phyloP scores from a whole-genome alignment of 2,329 filamentous ascomycete genomes.

The Didymella exigua region DNA sequence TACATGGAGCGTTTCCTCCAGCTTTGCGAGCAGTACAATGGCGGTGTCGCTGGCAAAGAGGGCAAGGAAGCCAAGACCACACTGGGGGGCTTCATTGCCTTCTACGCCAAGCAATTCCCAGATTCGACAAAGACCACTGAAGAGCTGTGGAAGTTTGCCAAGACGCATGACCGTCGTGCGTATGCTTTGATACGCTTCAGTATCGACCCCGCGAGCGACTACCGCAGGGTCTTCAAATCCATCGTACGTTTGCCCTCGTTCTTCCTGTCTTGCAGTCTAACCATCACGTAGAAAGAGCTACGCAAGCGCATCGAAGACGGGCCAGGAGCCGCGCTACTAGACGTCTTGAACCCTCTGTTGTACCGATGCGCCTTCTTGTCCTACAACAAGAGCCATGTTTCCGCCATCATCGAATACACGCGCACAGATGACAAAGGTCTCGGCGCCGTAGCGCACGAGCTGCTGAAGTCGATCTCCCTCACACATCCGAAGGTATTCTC shows the following conservation, averaged over 20 bases:
- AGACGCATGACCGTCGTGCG: constrained; percentile 83
- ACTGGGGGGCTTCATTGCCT: constrained; percentile 74
- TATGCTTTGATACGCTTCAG: constrained; percentile 90
- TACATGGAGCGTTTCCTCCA: constrained; percentile 78
- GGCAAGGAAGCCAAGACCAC: constrained; percentile 69
- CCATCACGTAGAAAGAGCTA: constrained; percentile 68
- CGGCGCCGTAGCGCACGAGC: constrained; percentile 79
- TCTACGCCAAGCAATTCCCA: constrained; percentile 75
- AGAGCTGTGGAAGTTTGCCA: constrained; percentile 89
- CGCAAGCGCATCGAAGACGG: constrained; percentile 77
- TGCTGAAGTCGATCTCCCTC: constrained; percentile 90
- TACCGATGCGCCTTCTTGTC: constrained; percentile 84
- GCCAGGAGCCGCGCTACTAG: constrained; percentile 68
- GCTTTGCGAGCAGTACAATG: constrained; percentile 88
- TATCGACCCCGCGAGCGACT: constrained; percentile 84
- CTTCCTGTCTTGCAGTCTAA: constrained; percentile 13
- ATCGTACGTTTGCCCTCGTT: constrained; percentile 54
- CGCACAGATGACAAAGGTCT: constrained; percentile 81
- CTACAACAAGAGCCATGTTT: constrained; percentile 93
- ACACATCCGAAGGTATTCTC: constrained; percentile 90
- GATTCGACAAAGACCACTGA: constrained; percentile 73
- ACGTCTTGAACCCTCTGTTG: constrained; percentile 80
- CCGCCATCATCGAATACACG: constrained; percentile 85
- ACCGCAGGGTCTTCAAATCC: constrained; percentile 86
- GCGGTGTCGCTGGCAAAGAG: constrained; percentile 77